Evolutionary conservation across 2,329 filamentous ascomycete species (phyloP), one percentile per base, ranked within the genome.

Genomic region (Knoxdaviesia proteae): DNA sequence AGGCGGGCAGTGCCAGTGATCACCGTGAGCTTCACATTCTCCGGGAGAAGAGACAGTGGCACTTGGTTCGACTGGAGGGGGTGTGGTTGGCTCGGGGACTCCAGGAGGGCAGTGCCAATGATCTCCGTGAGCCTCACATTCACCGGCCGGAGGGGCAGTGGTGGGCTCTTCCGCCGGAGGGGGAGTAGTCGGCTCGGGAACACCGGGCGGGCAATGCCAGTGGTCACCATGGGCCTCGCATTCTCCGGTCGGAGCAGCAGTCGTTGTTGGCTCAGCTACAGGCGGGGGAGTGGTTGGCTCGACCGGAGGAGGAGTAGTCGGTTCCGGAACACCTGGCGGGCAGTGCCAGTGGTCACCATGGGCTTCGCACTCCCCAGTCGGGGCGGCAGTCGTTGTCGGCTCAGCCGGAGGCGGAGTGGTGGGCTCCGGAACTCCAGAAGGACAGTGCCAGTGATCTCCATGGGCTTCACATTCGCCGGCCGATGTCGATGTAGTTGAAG

Each of bases 21-120:
- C 40, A 8, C 36, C 39, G 36, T 50, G 40, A 9, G 47, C 44
- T 8, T 41, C 45, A 34, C 47, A 49, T 32, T 47, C 40, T 9
- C 39, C 40, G 7, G 5, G 10, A 8, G 34, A 33, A 4, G 20
- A 6, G 11, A 3, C 20, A 6, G 30, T 11, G 20, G n/a, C n/a
- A n/a, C n/a, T n/a, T n/a, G n/a, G n/a, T n/a, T n/a, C n/a, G n/a
- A n/a, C 20, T 20, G 20, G 20, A 20, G 8, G 34, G 20, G 46
- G 43, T 5, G 45, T 42, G 3, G 37, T 41, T 2, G 46, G 40
- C 32, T 47, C 44, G 9, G 38, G 38, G 2, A 49, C 44, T 5
- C 48, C 49, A n/a, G 44, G 41, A 20, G 48, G 47, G 35, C 49
- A 51, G 32, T 51, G 43, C 45, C 44, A 46, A 37, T 46, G 39